Evolutionary conservation across 129 eudicot species (phyloP), one percentile per base, ranked within the genome.

Genomic region (Saposhnikovia divaricata): DNA sequence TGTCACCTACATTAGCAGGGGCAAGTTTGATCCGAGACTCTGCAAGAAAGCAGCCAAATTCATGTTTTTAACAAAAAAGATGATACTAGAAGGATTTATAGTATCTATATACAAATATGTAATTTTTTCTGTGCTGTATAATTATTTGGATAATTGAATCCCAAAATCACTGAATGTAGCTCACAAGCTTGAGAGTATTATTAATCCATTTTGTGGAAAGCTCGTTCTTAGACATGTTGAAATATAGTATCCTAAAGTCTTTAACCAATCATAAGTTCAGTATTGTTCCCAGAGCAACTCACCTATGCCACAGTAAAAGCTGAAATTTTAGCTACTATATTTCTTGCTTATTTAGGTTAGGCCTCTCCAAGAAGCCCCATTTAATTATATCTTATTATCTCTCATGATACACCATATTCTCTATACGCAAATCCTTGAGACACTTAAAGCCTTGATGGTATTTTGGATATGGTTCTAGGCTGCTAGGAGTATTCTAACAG

Each of bases 21-120:
- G 91, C 93, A 81, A 95, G 97, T 83, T 95, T 95, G 47, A 95
- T 79, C 42, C 93, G 88, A 27, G 93, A 77, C 83, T 87, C 99
- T 95, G 90, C 43, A 78, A 79, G 65, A 34, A 75, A 76, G 53
- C 48, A 75, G 85, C 66, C 45, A 79, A 84, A 39, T 42, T 71
- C 76, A 78, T 74, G 25, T 78, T 3, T 25, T 25, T 39, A 40
- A 53, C 66, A 72, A 55, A 28, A 74, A 43, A 37, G 42, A 55
- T 40, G 18, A 40, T 55, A 21, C 42, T 37, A 45, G 2, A 40
- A 57, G n/a, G 27, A n/a, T 23, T 61, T n/a, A 25, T n/a, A 5
- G 3, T 61, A n/a, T n/a, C 15, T 59, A 9, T 23, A 51, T 8
- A 19, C 42, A 15, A 77, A 48, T 38, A 37, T 77, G 39, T 59